Evolutionary conservation across 345 rosid genomes (phyloP), one percentile per base, ranked within the genome.

Genomic region (Punica granatum): DNA sequence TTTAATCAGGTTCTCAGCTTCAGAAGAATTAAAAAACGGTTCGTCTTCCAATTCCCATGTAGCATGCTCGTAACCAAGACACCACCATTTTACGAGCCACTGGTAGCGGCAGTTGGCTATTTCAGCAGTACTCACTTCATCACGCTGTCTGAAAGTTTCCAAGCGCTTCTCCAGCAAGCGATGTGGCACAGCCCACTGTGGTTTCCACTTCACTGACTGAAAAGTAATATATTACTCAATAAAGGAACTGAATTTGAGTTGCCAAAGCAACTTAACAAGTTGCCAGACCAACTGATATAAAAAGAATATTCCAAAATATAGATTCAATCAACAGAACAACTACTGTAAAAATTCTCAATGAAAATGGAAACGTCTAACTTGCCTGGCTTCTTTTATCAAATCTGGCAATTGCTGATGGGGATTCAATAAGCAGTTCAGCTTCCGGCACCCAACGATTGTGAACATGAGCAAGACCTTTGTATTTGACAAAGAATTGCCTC

Each of bases 71-170:
- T 85, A 85, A 69, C 69, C 83, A 74, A 85, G 90, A 65, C 87
- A 78, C 63, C 51, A 44, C 90, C 90, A 86, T 69, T 86, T 79
- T 56, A 86, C 90, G 73, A 86, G 86, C 88, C 90, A 86, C 65
- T 83, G 85, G 71, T 33, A 67, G 58, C 53, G 66, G 71, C 81
- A 79, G 42, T 58, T 70, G 25, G 33, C 18, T 69, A 59, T 21
- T 25, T 60, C 36, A 25, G 59, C 48, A 31, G 54, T 46, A 69
- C 60, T 35, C 31, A 41, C 73, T 4, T 34, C 18, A 16, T 25
- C 54, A 67, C 1, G 13, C 53, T 67, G 73, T 44, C 46, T 71
- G 48, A 72, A 62, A n/a, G 35, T 23, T 58, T 81, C 35, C 19
- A 49, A 63, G 60, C 79, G 72, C 70, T 74, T 81, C 56, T 65